Conservation (phyloP, 768 basidiomycete species). For the Symmetrospora coprosmae region DNA sequence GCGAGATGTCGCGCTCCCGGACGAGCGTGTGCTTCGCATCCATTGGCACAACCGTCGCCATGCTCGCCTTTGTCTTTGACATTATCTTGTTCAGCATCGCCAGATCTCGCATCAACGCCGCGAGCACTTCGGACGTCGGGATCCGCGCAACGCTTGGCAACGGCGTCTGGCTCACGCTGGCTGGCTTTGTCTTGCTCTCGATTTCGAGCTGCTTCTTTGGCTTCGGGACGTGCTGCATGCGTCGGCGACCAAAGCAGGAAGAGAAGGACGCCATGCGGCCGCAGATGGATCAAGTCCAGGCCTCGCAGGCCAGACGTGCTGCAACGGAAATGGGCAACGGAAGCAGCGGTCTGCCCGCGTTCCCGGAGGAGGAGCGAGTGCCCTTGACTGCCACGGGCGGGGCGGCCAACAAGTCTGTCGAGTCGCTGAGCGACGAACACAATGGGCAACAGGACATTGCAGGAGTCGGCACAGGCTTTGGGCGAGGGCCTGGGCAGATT, state of each 20-base stretch:
- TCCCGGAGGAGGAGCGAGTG: slow-evolving; percentile 13
- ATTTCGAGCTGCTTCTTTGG: slow-evolving; percentile 80
- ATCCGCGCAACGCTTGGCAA: slow-evolving; percentile 58
- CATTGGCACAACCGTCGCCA: slow-evolving; percentile 60
- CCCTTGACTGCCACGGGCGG: not conserved
- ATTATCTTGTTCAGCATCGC: slow-evolving; percentile 78
- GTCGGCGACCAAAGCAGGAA: slow-evolving; percentile 38
- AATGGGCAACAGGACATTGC: not conserved
- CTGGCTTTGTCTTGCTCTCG: slow-evolving; percentile 70
- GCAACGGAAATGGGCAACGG: slow-evolving; percentile 8
- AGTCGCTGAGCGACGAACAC: not conserved
- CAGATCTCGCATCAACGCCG: slow-evolving; percentile 61
- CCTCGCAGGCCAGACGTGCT: slow-evolving; percentile 7
- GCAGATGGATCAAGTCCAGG: slow-evolving; percentile 8
- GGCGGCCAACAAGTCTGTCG: slow-evolving; percentile 1
- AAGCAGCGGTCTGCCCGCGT: slow-evolving; percentile 5
- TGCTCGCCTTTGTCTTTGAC: slow-evolving; percentile 86
- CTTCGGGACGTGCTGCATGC: slow-evolving; percentile 71
- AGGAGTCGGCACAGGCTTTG: slow-evolving; percentile 5
- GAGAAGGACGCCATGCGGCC: slow-evolving; percentile 11
- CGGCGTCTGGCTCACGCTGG: slow-evolving; percentile 80
- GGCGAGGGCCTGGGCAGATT: too few relatives aligned
- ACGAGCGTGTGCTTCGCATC: slow-evolving; percentile 40
- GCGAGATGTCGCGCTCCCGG: slow-evolving; percentile 51
- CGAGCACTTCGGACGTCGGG: slow-evolving; percentile 44